phyloP scores from a whole-genome alignment of 768 basidiomycete species.

The Leccinum broughii region DNA sequence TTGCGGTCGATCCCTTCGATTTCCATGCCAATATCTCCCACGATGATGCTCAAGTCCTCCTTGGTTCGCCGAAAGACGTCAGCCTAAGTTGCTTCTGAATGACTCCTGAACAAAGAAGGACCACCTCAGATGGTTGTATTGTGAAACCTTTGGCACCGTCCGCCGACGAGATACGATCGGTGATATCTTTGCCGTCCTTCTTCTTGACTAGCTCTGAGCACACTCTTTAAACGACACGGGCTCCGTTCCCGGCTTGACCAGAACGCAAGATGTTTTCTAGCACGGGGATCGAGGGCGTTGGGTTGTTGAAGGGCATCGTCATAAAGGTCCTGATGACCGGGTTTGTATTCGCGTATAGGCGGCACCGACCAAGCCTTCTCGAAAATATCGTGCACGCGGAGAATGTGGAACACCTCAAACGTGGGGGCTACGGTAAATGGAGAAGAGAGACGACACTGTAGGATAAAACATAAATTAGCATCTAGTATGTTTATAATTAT shows the following conservation, averaged over 20 bases:
- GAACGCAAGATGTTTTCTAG: no score
- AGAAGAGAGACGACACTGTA: no score
- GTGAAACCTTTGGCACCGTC: slow-evolving; percentile 38
- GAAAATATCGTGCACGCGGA: slow-evolving; percentile 40
- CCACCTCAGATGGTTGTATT: not conserved
- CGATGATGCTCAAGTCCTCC: no score
- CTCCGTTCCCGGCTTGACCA: no score
- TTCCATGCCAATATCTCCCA: no score
- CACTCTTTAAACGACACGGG: no score
- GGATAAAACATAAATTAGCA: no score
- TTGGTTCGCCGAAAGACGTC: no score
- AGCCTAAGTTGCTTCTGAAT: slow-evolving; percentile 22
- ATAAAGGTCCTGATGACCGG: slow-evolving; percentile 14
- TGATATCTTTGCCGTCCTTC: no score
- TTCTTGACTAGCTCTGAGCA: no score
- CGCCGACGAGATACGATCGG: no score
- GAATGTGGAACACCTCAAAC: slow-evolving; percentile 43
- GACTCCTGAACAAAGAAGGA: not conserved
- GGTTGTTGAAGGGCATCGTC: slow-evolving; percentile 10
- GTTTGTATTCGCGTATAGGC: slow-evolving; percentile 36
- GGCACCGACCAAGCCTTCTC: slow-evolving; percentile 28
- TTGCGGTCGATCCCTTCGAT: slow-evolving; percentile 28
- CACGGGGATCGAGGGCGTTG: no score
- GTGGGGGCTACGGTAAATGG: slow-evolving; percentile 26
- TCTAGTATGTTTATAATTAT: not conserved